A percentile compares a stretch with the other conserved stretches of the same genome.
Conservation (phyloP, 192 early-diverging fungal species). For the Umbelopsis vinacea region DNA sequence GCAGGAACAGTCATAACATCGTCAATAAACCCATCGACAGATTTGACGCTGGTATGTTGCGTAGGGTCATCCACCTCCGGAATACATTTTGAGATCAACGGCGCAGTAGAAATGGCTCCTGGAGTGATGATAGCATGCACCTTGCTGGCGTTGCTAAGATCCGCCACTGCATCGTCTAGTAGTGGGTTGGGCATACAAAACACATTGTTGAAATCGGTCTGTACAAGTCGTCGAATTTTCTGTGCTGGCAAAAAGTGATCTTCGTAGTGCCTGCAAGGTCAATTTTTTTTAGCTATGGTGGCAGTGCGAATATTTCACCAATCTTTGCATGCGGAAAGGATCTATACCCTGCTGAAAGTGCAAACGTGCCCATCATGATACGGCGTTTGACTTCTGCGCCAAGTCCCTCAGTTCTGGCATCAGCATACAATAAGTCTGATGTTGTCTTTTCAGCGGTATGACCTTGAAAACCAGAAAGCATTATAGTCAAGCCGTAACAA, state of each 20-base stretch:
- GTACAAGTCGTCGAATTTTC: slow-evolving; percentile 77
- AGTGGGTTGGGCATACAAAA: slow-evolving; percentile 72
- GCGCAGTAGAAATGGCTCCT: slow-evolving; percentile 74
- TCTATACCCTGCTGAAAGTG: slow-evolving; percentile 73
- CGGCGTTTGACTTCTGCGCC: slow-evolving; percentile 83
- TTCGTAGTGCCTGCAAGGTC: slow-evolving; percentile 56
- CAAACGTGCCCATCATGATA: slow-evolving; percentile 86
- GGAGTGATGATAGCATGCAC: slow-evolving; percentile 86
- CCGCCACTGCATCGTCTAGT: slow-evolving; percentile 1
- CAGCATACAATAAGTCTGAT: slow-evolving; percentile 50
- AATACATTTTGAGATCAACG: slow-evolving; percentile 46
- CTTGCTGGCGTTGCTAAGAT: slow-evolving; percentile 11
- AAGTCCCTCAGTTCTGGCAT: slow-evolving; percentile 72
- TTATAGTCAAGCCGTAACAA: not conserved
- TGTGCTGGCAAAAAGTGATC: slow-evolving; percentile 83
- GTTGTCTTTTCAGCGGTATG: slow-evolving; percentile 32
- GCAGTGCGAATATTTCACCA: too few relatives aligned
- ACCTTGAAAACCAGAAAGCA: slow-evolving; percentile 31
- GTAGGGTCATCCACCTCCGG: not conserved
- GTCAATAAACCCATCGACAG: slow-evolving; percentile 71
- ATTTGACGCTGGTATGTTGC: slow-evolving; percentile 32
- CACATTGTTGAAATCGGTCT: slow-evolving; percentile 74
- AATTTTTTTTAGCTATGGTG: too few relatives aligned
- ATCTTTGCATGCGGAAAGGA: not conserved
- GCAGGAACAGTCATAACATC: slow-evolving; percentile 92